phyloP scores from a whole-genome alignment of 371 early-diverging fungal species.

The Actinomortierella wolfii region DNA sequence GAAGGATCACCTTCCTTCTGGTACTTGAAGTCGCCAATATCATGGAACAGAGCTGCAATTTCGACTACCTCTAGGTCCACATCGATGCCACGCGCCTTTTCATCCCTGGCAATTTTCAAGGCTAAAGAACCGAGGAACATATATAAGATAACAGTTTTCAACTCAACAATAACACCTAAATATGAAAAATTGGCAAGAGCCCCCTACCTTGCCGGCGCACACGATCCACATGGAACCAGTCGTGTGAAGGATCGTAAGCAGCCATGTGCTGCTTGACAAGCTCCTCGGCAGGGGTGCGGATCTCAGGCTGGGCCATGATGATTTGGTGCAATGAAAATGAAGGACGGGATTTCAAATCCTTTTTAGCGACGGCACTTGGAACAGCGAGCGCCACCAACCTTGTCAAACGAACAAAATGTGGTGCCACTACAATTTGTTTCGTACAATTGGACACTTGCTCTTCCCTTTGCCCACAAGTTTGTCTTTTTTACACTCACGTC shows the following conservation, averaged over 20 bases:
- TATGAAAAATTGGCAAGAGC: no score
- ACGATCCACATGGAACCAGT: conserved; percentile 78
- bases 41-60: conserved; percentile 77
- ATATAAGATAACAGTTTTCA: neutral
- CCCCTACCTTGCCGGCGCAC: conserved; percentile 64
- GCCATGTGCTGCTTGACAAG: conserved; percentile 73
- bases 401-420: no score
- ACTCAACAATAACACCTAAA: neutral
- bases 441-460: no score
- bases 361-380: no score
- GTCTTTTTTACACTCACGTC: neutral
- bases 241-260: conserved; percentile 76
- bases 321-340: neutral
- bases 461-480: no score
- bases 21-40: conserved; percentile 79
- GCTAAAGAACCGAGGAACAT: conserved; percentile 17
- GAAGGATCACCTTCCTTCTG: conserved; percentile 50
- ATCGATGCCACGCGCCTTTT: conserved; percentile 13
- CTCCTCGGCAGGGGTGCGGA: conserved; percentile 42
- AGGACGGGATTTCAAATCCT: no score
- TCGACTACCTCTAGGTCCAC: conserved; percentile 68
- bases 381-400: conserved; percentile 5
- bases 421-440: no score
- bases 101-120: conserved; percentile 50
- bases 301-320: neutral